A percentile compares a stretch with the other conserved stretches of the same genome.
phyloP scores from a whole-genome alignment of 2,329 filamentous ascomycete species.

The Paracoccidioides lutzii region DNA sequence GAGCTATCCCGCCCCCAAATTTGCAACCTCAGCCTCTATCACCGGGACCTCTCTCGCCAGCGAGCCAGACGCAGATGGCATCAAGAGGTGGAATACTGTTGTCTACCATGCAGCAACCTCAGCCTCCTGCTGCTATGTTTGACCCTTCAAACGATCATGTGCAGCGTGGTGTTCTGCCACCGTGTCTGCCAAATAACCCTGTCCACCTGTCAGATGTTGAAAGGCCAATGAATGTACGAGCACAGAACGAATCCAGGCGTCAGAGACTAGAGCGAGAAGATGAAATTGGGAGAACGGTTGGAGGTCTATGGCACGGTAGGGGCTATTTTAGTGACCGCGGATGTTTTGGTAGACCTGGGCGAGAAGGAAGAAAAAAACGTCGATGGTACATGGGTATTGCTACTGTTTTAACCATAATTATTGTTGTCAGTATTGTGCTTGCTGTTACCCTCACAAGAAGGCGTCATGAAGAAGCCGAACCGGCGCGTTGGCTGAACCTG shows the following conservation, averaged over 20 bases:
- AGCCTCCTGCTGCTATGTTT: slow-evolving; percentile 17
- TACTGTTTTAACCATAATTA: slow-evolving; percentile 39
- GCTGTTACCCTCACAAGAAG: slow-evolving; percentile 15
- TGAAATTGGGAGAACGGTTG: slow-evolving; percentile 41
- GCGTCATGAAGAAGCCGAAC: neutral
- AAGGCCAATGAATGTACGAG: slow-evolving; percentile 14
- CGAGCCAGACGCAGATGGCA: slow-evolving; percentile 48
- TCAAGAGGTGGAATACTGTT: slow-evolving; percentile 49
- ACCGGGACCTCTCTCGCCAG: slow-evolving; percentile 51
- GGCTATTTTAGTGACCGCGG: slow-evolving; percentile 50
- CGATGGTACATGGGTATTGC: slow-evolving; percentile 46
- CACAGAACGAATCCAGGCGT: slow-evolving; percentile 40
- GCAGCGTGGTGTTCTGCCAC: slow-evolving; percentile 13
- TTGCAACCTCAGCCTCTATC: slow-evolving; percentile 45
- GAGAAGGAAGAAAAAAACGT: slow-evolving; percentile 51
- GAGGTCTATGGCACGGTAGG: slow-evolving; percentile 53
- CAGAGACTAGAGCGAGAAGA: slow-evolving; percentile 55
- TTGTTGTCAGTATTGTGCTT: slow-evolving; percentile 47
- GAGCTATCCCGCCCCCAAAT: slow-evolving; percentile 46
- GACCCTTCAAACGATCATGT: slow-evolving; percentile 17
- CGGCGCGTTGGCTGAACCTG: slow-evolving; percentile 63
- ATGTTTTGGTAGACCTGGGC: slow-evolving; percentile 51
- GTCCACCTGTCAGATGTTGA: slow-evolving; percentile 15
- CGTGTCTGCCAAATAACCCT: slow-evolving; percentile 16
- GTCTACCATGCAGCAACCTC: slow-evolving; percentile 45